Base-by-base conservation (phyloP, 345 rosid species). In the Trapa bicornis region DNA sequence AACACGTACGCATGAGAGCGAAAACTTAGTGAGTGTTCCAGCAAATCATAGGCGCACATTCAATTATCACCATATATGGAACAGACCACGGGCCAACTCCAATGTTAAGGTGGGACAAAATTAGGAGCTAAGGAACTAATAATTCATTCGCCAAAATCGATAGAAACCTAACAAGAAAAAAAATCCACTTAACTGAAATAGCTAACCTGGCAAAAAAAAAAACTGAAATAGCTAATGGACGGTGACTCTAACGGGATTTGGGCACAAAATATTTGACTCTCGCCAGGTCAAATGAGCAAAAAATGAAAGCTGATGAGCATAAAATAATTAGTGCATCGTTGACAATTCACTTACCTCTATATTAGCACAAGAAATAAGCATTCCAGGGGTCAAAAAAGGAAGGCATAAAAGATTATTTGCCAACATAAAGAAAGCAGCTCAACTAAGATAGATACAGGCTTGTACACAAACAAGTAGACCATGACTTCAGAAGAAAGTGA, bases 101-200 rank as follows among this genome's bases (percentile, higher is more conserved):
- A 17, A 17, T 15, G 6, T 52, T 52, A 50, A 62, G n/a, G 22
- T 32, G 2, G 43, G 7, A 8, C 48, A 12, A 47, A n/a, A 22
- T 2, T 45, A 32, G 13, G 58, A 33, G 16, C 69, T 36, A 33
- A 17, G 36, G 17, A 15, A 53, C 22, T n/a, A 32, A 7, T 53
- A 17, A n/a, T n/a, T 53, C 16, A 53, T 17, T 17, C 9, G 8
- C 62, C 62, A 75, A 41, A 67, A 43, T 71, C 73, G 80, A 83
- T 75, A 75, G 76, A 84, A 80, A 86, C 87, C 67, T 5, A 6
- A 9, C 37, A 2, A 9, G 33, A 32, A 32, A 57, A 57, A 57
- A 1, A 57, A 11, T 41, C 14, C 32, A 11, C 48, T 10, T 1
- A 57, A 57, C 62, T 57, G 15, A 57, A 29, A 57, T 15, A 57